Base-by-base conservation (phyloP, 2,329 filamentous ascomycete genomes). In the Cercospora beticola region DNA sequence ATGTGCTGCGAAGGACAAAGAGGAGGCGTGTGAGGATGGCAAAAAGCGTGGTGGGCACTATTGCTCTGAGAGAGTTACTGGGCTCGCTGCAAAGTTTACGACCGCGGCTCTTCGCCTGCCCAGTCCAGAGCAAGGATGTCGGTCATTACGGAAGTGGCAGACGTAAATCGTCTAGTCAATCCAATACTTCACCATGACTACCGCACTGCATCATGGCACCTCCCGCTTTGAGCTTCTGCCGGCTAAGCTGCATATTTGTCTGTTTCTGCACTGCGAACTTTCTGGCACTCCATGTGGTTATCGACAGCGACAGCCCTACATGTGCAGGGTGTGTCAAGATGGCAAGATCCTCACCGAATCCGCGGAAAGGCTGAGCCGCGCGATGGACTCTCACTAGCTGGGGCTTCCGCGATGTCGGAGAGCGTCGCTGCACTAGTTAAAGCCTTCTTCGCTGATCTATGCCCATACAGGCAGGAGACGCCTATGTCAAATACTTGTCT, bases 371-470 rank as follows among this genome's bases (percentile, higher is more conserved):
- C 59, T 40, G 18, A 46, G 18, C 21, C 59, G 59, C 23, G 40
- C 59, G 31, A 43, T 62, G 36, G 18, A 18, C 21, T 43, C 40
- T 36, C n/a, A 33, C 62, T 64, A 64, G 46, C 52, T 31, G 10
- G 18, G 30, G 36, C 49, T 40, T 26, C 46, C 31, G 49, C 62
- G 62, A 64, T 64, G 62, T 64, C 62, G 52, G 62, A 58, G 62
- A 33, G 23, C 31, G 46, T 58, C 30, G n/a, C 26, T 28, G 49
- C 62, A 23, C 49, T 40, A n/a, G n/a, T n/a, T n/a, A 64, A 56
- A 58, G 46, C 5, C 31, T 31, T 46, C 21, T 16, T 64, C 62
- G 62, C 62, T 64, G 52, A 64, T 64, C 62, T 43, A 64, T 64
- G 23, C 62, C 52, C 18, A 5, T 26, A 46, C 49, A 43, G 62